These are phyloP conservation scores for Cinnamomum chago DNA, from an alignment of 164 flowering plant genomes.

Conservation along the genomic window DNA sequence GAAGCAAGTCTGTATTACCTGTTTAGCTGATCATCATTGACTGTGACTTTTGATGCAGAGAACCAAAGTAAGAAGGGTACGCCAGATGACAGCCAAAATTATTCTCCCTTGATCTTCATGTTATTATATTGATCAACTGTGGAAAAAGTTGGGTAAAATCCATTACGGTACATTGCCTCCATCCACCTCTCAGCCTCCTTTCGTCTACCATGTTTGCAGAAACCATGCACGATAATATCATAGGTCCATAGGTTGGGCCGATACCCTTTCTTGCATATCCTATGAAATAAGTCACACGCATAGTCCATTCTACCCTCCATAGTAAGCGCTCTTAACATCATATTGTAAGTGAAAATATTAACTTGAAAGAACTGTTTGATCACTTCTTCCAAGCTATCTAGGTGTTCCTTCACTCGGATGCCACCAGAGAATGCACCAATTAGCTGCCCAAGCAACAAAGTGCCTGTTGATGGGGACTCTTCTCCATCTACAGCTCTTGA, in stretches of 20 bases:
- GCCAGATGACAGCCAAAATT: not conserved
- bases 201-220: constrained; percentile 37
- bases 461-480: constrained; percentile 1
- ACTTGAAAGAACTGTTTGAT: constrained; percentile 46
- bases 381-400: constrained; percentile 44
- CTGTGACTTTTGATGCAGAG: too few relatives aligned
- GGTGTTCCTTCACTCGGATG: constrained; percentile 9
- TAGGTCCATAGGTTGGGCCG: constrained; percentile 69
- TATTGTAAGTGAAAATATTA: constrained; percentile 56
- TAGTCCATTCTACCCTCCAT: constrained; percentile 27
- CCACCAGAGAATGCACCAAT: constrained; percentile 51
- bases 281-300: constrained; percentile 37
- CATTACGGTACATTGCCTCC: constrained; percentile 47
- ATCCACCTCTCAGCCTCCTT: constrained; percentile 46
- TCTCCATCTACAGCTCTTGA: constrained; percentile 21
- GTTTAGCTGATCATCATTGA: constrained; percentile 2
- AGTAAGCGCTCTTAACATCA: constrained; percentile 49
- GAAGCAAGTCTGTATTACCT: not conserved
- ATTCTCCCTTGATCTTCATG: not conserved
- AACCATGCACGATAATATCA: constrained; percentile 45
- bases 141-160: constrained; percentile 25
- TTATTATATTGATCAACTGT: constrained; percentile 7
- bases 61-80: not conserved
- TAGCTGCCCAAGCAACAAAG: constrained; percentile 40
- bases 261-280: constrained; percentile 47